Evolutionary conservation across 2,329 filamentous ascomycete species (phyloP), one percentile per base, ranked within the genome.

Genomic region (Phialemoniopsis sp.): DNA sequence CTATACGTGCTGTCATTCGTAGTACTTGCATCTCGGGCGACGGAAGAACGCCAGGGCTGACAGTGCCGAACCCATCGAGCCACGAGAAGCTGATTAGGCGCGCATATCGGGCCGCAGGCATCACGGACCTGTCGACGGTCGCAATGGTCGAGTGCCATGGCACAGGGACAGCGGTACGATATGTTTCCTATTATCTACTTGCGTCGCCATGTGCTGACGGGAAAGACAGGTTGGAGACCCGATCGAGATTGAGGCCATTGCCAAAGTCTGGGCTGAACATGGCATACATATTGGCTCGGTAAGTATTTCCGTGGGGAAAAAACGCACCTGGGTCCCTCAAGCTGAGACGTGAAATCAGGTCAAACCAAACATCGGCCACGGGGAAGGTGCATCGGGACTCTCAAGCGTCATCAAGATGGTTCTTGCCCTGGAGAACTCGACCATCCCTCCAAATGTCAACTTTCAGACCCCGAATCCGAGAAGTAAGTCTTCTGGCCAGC

Each of bases 331-430:
- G n/a, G n/a, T n/a, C n/a, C n/a, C 21, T 26, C 6, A 10, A 6
- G 21, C 21, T 26, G 21, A 26, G 21, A 26, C 21, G 21, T 26
- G 10, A 3, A 33, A 1, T 19, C 8, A 54, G 51, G 46, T 65
- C 18, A 66, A 68, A 44, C 51, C 59, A 5, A 63, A 65, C 32
- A 40, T 68, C 13, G 71, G 71, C 0, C 72, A 76, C 42, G 48
- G 51, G 0, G 71, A 73, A 45, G 62, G 58, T 0, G 66, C 68
- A 0, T 60, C 63, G 2, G 72, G 68, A 1, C 36, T 75, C 0
- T 56, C 58, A 0, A 56, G 56, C 0, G 16, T 75, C 3, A 59
- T 76, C 14, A 76, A 76, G 40, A 52, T 53, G 13, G 49, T 66
- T 2, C 36, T 73, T 12, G 57, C 60, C 1, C 41, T 72, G 1